Evolutionary conservation across 2,329 filamentous ascomycete genomes (phyloP), one percentile per base, ranked within the genome.

Genomic region (Torrubiella hemipterigena): DNA sequence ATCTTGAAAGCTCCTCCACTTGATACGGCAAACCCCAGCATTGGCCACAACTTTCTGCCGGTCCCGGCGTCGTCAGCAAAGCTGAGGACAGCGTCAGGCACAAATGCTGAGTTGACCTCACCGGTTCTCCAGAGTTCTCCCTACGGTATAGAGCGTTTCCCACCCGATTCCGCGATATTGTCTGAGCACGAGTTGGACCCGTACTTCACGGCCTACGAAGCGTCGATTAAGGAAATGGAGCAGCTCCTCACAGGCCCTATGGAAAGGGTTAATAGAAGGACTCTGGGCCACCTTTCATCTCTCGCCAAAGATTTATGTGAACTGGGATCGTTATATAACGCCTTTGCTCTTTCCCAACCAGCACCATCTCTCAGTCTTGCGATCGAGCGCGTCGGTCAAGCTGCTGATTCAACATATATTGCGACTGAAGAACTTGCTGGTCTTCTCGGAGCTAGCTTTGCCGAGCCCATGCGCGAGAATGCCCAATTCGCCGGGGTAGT

Each of bases 401-500:
- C 91, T 3, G 85, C 89, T 7, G 91, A 98, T 52, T 83, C 84
- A 8, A 95, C 91, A 1, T 98, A 96, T 51, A 87, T 98, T 41
- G 86, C 84, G 8, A 96, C 89, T 0, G 84, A 93, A 46, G 91
- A 98, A 51, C 64, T 98, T 4, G 87, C 87, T 0, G 77, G 76
- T 3, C 81, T 81, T 0, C 62, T 98, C n/a, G 87, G 87, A 14
- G 87, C 89, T 20, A 91, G 77, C 42, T 98, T 98, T 50, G 86
- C 93, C 0, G 93, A 98, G 50, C 91, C 91, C 1, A 95, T 98
- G 85, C 75, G 93, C 33, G 91, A 98, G 58, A 93, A 86, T 47
- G 87, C 91, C 10, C 91, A 98, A 49, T 98, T 98, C 52, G 91
- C 91, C 1, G 84, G 91, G 9, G 85, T 98, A 1, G 91, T 98